phyloP scores from a whole-genome alignment of 2,329 filamentous ascomycete species.

The Fusarium sterilihyphosum region DNA sequence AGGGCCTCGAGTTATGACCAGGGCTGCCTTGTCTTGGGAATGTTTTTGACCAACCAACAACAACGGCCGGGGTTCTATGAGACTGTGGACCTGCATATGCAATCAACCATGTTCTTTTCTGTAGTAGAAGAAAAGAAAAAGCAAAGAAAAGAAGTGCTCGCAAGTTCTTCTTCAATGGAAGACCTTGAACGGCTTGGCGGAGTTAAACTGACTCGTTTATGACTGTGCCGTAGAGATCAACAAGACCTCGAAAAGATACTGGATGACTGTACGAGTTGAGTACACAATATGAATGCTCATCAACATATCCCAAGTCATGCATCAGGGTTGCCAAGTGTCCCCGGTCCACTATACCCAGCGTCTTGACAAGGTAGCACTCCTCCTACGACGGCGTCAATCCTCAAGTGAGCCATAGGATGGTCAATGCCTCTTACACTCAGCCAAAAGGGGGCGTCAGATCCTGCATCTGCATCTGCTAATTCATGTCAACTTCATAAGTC shows the following conservation, averaged over 20 bases:
- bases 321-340: background rate
- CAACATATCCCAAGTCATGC: background rate
- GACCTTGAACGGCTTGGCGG: background rate
- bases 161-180: background rate
- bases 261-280: background rate
- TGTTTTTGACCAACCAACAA: background rate
- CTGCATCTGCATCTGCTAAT: background rate
- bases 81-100: constrained; percentile 19
- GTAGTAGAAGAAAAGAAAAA: background rate
- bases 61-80: background rate
- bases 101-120: background rate
- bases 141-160: background rate
- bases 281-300: background rate
- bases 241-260: background rate
- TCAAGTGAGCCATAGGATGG: constrained; percentile 8
- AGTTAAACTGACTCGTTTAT: background rate
- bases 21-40: background rate
- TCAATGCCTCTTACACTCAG: constrained; percentile 10
- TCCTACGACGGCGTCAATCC: background rate
- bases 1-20: background rate
- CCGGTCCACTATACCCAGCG: constrained; percentile 1
- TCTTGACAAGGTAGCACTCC: background rate
- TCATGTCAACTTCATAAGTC: background rate
- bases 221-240: background rate
- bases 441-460: constrained; percentile 6